Evolutionary conservation across 2,329 filamentous ascomycete genomes (phyloP).

Genomic region (Penicillium sumatraense): DNA sequence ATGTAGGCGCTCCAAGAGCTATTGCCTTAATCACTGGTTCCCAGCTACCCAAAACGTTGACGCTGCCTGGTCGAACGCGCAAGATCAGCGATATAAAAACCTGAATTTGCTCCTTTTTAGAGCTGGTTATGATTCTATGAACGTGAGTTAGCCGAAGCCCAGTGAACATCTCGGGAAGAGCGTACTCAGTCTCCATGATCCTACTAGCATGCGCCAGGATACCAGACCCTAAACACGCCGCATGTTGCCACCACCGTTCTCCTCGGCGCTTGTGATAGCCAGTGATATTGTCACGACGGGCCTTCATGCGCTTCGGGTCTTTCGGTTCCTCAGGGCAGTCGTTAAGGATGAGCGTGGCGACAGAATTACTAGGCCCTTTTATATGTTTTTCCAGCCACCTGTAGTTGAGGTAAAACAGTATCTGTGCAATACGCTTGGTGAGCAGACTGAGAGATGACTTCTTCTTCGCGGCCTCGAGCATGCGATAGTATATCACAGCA

Average conservation of each 20-base stretch:
- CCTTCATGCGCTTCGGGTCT: slow-evolving; percentile 10
- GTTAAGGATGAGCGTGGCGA: slow-evolving; percentile 14
- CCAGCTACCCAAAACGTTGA: slow-evolving; percentile 10
- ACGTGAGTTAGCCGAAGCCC: slow-evolving; percentile 11
- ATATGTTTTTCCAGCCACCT: slow-evolving; percentile 13
- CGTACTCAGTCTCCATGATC: slow-evolving; percentile 12
- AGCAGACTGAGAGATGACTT: slow-evolving; percentile 12
- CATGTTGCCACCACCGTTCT: slow-evolving; percentile 12
- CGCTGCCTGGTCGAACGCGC: slow-evolving; percentile 11
- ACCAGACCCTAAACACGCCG: slow-evolving; percentile 12
- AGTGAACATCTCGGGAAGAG: slow-evolving; percentile 10
- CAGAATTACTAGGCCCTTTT: slow-evolving; percentile 11
- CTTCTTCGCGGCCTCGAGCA: slow-evolving; percentile 13
- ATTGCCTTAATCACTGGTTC: slow-evolving; percentile 11
- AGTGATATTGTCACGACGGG: slow-evolving; percentile 16
- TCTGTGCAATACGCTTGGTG: slow-evolving; percentile 13
- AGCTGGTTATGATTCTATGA: slow-evolving; percentile 13
- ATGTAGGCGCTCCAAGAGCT: slow-evolving; percentile 10
- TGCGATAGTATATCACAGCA: slow-evolving; percentile 14
- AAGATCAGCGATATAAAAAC: slow-evolving; percentile 13
- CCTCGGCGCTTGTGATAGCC: slow-evolving; percentile 14
- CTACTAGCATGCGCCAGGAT: slow-evolving; percentile 7
- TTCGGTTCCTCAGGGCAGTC: slow-evolving; percentile 13
- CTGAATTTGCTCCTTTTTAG: slow-evolving; percentile 9
- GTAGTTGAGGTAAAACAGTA: slow-evolving; percentile 17